Percentiles rank a stretch among this genome's conserved stretches.
phyloP scores from a whole-genome alignment of 352 stramenopile species.

The Pythium vanterpoolii region DNA sequence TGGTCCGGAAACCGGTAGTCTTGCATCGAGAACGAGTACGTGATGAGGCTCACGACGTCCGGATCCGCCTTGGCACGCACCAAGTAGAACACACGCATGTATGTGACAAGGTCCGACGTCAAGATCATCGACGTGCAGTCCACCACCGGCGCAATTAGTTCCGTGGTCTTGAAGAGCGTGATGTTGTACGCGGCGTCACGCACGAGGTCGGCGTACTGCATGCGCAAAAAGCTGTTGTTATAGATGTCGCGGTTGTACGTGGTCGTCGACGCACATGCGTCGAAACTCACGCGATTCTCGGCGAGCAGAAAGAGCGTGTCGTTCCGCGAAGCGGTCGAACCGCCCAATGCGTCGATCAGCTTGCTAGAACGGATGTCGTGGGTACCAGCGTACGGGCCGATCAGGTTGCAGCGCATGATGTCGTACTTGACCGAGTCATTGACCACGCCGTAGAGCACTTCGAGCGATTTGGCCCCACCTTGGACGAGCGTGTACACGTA shows the following conservation, averaged over 20 bases:
- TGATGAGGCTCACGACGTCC: constrained; percentile 15
- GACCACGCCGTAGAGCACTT: constrained; percentile 9
- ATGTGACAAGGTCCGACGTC: background rate
- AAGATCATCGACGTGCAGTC: constrained; percentile 28
- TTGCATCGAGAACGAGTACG: constrained; percentile 20
- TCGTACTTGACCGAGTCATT: constrained; percentile 16
- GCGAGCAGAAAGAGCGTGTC: constrained; percentile 27
- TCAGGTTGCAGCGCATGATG: background rate
- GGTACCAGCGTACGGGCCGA: background rate
- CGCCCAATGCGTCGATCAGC: background rate
- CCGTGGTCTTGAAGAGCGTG: constrained; percentile 24
- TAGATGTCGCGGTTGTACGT: constrained; percentile 33
- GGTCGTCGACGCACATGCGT: constrained; percentile 18
- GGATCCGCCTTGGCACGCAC: constrained; percentile 12
- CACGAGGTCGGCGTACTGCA: constrained; percentile 18
- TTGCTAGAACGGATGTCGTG: background rate
- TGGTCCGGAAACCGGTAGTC: constrained; percentile 22
- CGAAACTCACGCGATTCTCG: background rate
- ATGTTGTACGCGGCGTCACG: constrained; percentile 30
- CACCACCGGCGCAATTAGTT: constrained; percentile 38
- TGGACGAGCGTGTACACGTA: constrained; percentile 9
- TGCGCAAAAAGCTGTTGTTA: constrained; percentile 18
- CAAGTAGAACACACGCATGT: constrained; percentile 23
- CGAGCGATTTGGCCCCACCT: background rate
- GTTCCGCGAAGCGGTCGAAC: constrained; percentile 24